phyloP scores from a whole-genome alignment of 768 basidiomycete species.

The Pleurotus tuber-regium region DNA sequence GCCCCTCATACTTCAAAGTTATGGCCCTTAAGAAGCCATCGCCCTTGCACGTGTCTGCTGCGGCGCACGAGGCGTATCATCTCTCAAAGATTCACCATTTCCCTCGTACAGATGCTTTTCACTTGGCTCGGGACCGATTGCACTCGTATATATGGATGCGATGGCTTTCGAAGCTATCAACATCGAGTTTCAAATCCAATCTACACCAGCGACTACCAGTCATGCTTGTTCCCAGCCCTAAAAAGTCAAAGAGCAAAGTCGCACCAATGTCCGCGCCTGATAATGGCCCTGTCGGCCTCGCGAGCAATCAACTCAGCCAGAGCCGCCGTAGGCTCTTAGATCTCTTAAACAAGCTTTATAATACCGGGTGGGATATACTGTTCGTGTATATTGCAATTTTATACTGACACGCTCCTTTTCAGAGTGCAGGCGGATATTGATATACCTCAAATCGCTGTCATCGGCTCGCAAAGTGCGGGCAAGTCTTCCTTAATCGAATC shows the following conservation, averaged over 20 bases:
- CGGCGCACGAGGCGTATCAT: neutral
- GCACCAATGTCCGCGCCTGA: neutral
- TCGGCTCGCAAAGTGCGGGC: conserved; percentile 72
- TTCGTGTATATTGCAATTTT: conserved; percentile 7
- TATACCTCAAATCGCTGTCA: conserved; percentile 70
- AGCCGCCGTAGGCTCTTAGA: conserved; percentile 53
- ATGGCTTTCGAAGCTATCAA: too few relatives aligned
- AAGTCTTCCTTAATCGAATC: conserved; percentile 79
- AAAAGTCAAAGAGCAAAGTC: too few relatives aligned
- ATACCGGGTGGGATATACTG: conserved; percentile 47
- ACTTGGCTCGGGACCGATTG: too few relatives aligned
- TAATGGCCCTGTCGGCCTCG: conserved; percentile 45
- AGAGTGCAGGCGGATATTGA: conserved; percentile 73
- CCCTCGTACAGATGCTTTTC: too few relatives aligned
- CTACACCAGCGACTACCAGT: too few relatives aligned
- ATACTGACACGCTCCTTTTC: neutral
- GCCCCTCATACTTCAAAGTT: too few relatives aligned
- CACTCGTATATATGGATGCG: too few relatives aligned
- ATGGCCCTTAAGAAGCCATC: too few relatives aligned
- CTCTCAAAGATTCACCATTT: too few relatives aligned
- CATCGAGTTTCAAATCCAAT: too few relatives aligned
- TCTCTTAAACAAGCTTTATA: conserved; percentile 56
- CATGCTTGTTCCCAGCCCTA: too few relatives aligned
- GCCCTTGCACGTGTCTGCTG: neutral
- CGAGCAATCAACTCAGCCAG: conserved; percentile 39